Percentiles rank a stretch among this genome's conserved stretches.
These are phyloP conservation scores for Trichomonascus vanleenenianus DNA, from an alignment of 805 yeast genomes.

Conservation along the genomic window DNA sequence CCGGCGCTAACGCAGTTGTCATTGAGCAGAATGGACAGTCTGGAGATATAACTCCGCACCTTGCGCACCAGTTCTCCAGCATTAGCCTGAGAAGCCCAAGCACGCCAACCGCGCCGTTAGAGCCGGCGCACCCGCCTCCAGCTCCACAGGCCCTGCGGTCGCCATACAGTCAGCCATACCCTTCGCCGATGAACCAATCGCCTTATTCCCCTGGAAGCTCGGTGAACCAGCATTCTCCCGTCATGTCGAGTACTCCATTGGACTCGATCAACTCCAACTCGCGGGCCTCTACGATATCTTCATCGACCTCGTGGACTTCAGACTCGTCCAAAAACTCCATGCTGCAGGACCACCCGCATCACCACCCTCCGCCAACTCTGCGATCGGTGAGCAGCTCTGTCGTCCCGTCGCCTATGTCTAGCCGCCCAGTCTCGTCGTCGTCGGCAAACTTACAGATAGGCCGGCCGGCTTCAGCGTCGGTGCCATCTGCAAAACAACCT, in stretches of 20 bases:
- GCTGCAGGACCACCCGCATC: too few relatives aligned
- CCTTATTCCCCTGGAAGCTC: too few relatives aligned
- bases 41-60: too few relatives aligned
- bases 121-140: background rate
- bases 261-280: background rate
- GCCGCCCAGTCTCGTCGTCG: too few relatives aligned
- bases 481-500: background rate
- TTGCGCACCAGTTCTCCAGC: too few relatives aligned
- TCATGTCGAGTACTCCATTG: background rate
- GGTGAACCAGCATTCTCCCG: background rate
- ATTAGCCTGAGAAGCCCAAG: too few relatives aligned
- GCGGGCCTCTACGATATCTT: background rate
- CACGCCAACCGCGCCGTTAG: background rate
- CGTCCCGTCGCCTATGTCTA: too few relatives aligned
- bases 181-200: too few relatives aligned
- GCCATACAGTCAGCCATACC: background rate
- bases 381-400: too few relatives aligned
- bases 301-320: background rate
- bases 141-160: background rate
- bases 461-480: background rate
- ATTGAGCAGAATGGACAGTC: too few relatives aligned
- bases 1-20: too few relatives aligned
- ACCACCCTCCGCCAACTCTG: too few relatives aligned
- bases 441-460: background rate
- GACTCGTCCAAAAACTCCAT: background rate